phyloP scores from a whole-genome alignment of 2,329 filamentous ascomycete species.

The Alternaria postmessia region DNA sequence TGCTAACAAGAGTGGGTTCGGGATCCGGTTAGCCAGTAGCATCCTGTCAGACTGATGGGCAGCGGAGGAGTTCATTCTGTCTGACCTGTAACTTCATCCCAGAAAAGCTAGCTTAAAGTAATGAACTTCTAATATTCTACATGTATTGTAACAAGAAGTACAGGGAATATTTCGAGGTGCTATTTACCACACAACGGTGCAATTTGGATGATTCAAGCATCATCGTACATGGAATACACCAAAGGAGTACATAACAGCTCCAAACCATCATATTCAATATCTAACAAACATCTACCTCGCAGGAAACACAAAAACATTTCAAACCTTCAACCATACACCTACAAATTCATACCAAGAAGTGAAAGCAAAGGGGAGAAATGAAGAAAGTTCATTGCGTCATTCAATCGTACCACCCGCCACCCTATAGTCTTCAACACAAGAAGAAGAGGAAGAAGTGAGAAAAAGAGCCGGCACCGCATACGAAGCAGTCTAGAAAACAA shows the following conservation, averaged over 20 bases:
- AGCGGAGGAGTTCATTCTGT: not conserved
- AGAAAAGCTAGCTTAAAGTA: too few species aligned
- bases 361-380: not conserved
- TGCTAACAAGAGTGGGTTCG: not conserved
- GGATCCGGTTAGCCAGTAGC: not conserved
- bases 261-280: not conserved
- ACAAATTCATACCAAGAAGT: not conserved
- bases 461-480: constrained; percentile 1
- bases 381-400: constrained; percentile 13
- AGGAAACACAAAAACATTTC: not conserved
- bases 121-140: too few species aligned
- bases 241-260: not conserved
- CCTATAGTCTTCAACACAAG: constrained; percentile 2
- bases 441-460: not conserved
- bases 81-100: too few species aligned
- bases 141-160: too few species aligned
- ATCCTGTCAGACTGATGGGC: not conserved
- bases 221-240: not conserved
- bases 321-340: not conserved
- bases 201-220: too few species aligned
- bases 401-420: constrained; percentile 11
- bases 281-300: not conserved
- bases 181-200: too few species aligned
- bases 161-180: too few species aligned
- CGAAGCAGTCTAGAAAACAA: not conserved